phyloP scores from a whole-genome alignment of 768 basidiomycete species.

The Trametes meyenii region DNA sequence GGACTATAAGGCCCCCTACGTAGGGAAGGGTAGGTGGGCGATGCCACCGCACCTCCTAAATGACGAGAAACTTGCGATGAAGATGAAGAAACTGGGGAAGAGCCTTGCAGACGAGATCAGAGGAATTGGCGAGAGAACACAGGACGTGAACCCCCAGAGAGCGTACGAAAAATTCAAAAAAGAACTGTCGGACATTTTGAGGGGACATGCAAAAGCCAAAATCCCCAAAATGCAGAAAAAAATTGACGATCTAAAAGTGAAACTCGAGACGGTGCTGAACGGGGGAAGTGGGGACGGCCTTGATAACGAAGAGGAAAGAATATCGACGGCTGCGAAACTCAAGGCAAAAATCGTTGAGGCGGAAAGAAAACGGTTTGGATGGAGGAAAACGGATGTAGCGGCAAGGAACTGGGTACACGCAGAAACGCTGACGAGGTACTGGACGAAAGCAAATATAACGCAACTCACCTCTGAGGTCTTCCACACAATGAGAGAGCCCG shows the following conservation, averaged over 20 bases:
- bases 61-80: not conserved
- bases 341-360: no score
- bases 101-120: not conserved
- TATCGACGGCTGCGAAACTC: no score
- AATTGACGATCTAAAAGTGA: not conserved
- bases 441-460: not conserved
- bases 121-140: not conserved
- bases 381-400: not conserved
- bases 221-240: not conserved
- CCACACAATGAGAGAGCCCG: not conserved
- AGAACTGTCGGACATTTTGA: not conserved
- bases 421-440: not conserved
- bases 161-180: not conserved
- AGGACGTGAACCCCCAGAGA: not conserved
- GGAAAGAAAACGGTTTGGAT: not conserved
- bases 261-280: not conserved
- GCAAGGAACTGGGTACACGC: not conserved
- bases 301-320: no score
- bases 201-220: not conserved
- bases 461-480: not conserved
- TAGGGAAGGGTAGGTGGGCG: constrained; percentile 15
- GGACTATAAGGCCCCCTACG: constrained; percentile 1
- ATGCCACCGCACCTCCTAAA: not conserved
- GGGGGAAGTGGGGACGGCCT: no score
- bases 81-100: not conserved